These are phyloP conservation scores for Eucalyptus brandiana DNA, from an alignment of 345 rosid genomes.

Conservation along the genomic window DNA sequence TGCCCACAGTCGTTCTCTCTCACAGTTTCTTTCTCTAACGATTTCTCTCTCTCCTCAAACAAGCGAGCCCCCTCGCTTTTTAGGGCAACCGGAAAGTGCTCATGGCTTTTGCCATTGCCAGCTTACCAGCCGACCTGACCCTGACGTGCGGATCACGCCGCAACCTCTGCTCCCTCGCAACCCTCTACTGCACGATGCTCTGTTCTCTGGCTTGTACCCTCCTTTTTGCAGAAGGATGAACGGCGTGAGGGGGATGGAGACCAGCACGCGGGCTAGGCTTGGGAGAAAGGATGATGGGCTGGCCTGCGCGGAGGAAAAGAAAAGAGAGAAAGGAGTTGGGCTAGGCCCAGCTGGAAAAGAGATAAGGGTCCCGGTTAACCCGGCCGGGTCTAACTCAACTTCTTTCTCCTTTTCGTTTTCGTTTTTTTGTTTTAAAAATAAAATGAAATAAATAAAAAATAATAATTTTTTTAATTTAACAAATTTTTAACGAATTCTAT, in stretches of 20 bases:
- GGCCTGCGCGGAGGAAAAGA: background rate
- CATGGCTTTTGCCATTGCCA: too few species aligned
- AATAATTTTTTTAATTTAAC: too few species aligned
- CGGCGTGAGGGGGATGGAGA: background rate
- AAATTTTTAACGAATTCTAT: too few species aligned
- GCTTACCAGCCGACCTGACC: too few species aligned
- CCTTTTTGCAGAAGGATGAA: background rate
- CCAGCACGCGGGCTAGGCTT: background rate
- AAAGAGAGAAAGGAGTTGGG: background rate
- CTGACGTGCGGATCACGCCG: too few species aligned
- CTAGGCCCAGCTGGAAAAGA: background rate
- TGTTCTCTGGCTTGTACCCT: background rate
- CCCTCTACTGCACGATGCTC: background rate
- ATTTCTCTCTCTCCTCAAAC: background rate
- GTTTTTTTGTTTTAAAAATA: too few species aligned
- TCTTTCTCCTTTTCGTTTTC: accelerated
- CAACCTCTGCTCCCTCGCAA: too few species aligned
- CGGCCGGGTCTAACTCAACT: background rate
- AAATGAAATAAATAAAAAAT: too few species aligned
- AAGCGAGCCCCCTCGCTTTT: background rate
- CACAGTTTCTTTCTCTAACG: too few species aligned
- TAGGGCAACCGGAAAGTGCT: accelerated
- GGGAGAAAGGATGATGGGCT: background rate
- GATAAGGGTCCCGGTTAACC: background rate
- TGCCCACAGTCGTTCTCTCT: too few species aligned